A percentile compares a stretch with the other conserved stretches of the same genome.
Evolutionary conservation across 2,329 filamentous ascomycete genomes (phyloP).

Genomic region (Sarocladium oryzae): DNA sequence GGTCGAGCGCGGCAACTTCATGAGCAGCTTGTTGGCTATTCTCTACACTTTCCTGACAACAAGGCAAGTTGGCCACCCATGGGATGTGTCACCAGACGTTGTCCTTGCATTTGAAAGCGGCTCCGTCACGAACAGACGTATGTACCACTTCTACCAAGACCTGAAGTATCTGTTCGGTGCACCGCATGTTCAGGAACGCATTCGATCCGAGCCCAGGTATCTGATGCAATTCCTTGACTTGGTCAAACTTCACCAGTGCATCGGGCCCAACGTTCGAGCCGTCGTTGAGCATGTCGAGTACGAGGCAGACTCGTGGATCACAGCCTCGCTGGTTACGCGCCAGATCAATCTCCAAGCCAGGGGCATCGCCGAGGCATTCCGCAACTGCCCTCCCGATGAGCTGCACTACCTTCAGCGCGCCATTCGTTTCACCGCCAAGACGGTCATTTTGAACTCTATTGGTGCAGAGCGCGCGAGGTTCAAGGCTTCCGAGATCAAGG

Average conservation of each 20-base stretch:
- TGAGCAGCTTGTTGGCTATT: conserved; percentile 92
- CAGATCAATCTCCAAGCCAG: conserved; percentile 92
- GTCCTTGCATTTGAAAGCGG: conserved; percentile 90
- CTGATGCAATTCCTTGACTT: conserved; percentile 91
- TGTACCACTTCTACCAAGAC: conserved; percentile 98
- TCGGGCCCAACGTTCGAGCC: conserved; percentile 86
- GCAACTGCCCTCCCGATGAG: conserved; percentile 59
- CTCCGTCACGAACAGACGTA: conserved; percentile 86
- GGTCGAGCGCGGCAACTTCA: conserved; percentile 88
- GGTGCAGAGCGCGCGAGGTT: conserved; percentile 86
- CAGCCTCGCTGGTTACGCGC: conserved; percentile 84
- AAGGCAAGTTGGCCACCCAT: conserved; percentile 88
- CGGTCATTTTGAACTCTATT: conserved; percentile 81
- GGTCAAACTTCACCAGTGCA: conserved; percentile 93
- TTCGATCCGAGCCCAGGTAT: conserved; percentile 80
- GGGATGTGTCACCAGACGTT: conserved; percentile 78
- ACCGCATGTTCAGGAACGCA: conserved; percentile 76
- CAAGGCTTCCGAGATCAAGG: conserved; percentile 78
- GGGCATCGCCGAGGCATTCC: conserved; percentile 82
- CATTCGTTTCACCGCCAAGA: conserved; percentile 69
- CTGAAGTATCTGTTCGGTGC: conserved; percentile 86
- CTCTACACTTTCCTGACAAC: conserved; percentile 96
- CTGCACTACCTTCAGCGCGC: conserved; percentile 60
- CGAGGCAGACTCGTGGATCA: conserved; percentile 97
- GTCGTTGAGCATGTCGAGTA: conserved; percentile 97